Base-by-base conservation (phyloP, 768 basidiomycete species). In the Amanita phalloides region DNA sequence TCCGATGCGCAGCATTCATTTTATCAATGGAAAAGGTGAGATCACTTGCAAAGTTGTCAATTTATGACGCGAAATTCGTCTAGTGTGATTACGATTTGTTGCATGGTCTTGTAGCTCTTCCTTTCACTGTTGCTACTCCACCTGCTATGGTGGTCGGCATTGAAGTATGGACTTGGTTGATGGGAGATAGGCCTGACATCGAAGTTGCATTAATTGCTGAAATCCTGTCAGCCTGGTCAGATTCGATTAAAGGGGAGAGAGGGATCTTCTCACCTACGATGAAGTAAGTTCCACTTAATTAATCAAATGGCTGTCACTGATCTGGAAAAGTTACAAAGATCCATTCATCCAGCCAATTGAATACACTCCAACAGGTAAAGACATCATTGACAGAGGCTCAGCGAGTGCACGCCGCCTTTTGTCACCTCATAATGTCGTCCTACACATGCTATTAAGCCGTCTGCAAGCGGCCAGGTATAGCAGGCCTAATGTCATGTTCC, bases 141-240 rank as follows among this genome's bases (percentile, higher is more conserved):
- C 71, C 88, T 3, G 82, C 92, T 1, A 80, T 97, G 52, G 77
- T 89, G 13, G 80, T 89, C 1, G 94, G 90, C 0, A 84, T 93
- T 39, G 93, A 98, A 61, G 85, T 86, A 8, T 98, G 96, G 96
- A 91, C 87, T 3, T 97, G 94, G 94, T 76, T 96, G 0, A 86
- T 96, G 48, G 81, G 88, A 11, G 88, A 95, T 62, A 81, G 89
- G 53, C 83, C 89, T 0, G 77, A 78, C 44, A 71, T 86, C 9
- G 94, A 97, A 65, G 79, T 93, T 45, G 80, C 83, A 2, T 66
- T 97, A 17, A 86, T 97, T 75, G 72, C 80, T 4, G 93, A 97
- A 60, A 78, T 98, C 46, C 69, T 90, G 43, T 79, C 88, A 2
- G 87, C 88, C 2, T 99, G 96, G 96, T 75, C 84, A 45, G 76